These are phyloP conservation scores for Helotiales sp. DNA, from an alignment of 2,329 filamentous ascomycete species.

Conservation along the genomic window DNA sequence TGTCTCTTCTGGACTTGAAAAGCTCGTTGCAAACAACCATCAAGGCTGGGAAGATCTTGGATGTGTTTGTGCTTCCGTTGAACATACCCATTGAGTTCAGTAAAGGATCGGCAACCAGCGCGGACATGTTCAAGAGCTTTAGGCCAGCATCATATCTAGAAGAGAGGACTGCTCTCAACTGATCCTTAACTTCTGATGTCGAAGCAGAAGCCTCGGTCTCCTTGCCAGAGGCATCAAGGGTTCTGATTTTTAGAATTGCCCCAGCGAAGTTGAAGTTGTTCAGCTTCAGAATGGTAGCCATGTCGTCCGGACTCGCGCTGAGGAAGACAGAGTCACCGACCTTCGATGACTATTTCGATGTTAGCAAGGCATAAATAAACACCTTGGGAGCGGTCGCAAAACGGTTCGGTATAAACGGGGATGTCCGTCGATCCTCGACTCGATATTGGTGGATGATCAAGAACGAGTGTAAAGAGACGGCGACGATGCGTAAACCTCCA, in stretches of 20 bases:
- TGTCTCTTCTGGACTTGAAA: slow-evolving; percentile 74
- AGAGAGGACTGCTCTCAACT: slow-evolving; percentile 72
- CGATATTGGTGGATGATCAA: slow-evolving; percentile 45
- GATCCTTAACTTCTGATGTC: slow-evolving; percentile 67
- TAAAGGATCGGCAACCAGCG: slow-evolving; percentile 72
- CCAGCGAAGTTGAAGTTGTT: slow-evolving; percentile 74
- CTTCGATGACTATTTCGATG: slow-evolving; percentile 68
- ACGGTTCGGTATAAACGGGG: slow-evolving; percentile 35
- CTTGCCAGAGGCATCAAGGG: slow-evolving; percentile 41
- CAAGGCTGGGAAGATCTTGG: slow-evolving; percentile 90
- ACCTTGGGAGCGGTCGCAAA: slow-evolving; percentile 45
- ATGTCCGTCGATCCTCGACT: slow-evolving; percentile 37
- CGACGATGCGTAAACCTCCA: slow-evolving; percentile 41
- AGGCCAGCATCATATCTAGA: slow-evolving; percentile 72
- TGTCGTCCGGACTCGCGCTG: slow-evolving; percentile 67
- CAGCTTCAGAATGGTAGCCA: slow-evolving; percentile 67
- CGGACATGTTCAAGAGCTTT: slow-evolving; percentile 85
- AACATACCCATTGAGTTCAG: slow-evolving; percentile 76
- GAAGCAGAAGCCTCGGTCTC: slow-evolving; percentile 41
- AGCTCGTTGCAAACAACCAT: slow-evolving; percentile 84
- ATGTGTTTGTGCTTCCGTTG: slow-evolving; percentile 58
- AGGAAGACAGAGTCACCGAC: slow-evolving; percentile 73
- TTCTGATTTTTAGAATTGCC: slow-evolving; percentile 59
- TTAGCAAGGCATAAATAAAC: slow-evolving; percentile 60
- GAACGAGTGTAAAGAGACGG: slow-evolving; percentile 48